These are phyloP conservation scores for Infundibulicybe gibba DNA, from an alignment of 768 basidiomycete genomes.

Conservation along the genomic window DNA sequence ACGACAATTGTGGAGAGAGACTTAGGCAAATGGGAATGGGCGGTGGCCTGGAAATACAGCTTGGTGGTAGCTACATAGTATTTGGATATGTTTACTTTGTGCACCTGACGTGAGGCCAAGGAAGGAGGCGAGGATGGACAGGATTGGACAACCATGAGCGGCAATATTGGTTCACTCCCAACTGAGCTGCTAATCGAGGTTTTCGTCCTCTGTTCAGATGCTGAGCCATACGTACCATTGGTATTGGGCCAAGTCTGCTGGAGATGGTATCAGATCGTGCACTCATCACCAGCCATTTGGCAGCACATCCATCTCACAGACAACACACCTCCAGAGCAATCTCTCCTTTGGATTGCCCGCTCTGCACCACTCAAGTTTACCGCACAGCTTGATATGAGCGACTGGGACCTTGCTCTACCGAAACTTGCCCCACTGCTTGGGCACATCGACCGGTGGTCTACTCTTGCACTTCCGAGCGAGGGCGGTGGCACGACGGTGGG, in stretches of 20 bases:
- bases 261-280: slow-evolving; percentile 54
- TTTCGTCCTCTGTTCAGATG: slow-evolving; percentile 42
- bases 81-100: too few species aligned
- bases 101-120: too few species aligned
- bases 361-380: slow-evolving; percentile 54
- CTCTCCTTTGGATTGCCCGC: slow-evolving; percentile 48
- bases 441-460: slow-evolving; percentile 54
- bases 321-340: slow-evolving; percentile 40
- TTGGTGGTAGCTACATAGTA: too few species aligned
- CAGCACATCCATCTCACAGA: slow-evolving; percentile 37
- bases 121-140: too few species aligned
- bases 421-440: slow-evolving; percentile 62
- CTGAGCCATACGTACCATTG: slow-evolving; percentile 45
- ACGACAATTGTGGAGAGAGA: too few species aligned
- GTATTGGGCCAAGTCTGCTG: slow-evolving; percentile 50
- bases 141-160: too few species aligned
- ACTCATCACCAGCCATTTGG: slow-evolving; percentile 59
- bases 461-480: slow-evolving; percentile 30
- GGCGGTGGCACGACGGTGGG: slow-evolving; percentile 18
- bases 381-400: slow-evolving; percentile 44
- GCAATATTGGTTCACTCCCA: slow-evolving; percentile 31
- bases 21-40: too few species aligned
- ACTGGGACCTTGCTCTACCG: slow-evolving; percentile 52
- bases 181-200: slow-evolving; percentile 62
- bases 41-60: too few species aligned